Conservation (phyloP, 805 yeast genomes). For the Yarrowia osloensis region DNA sequence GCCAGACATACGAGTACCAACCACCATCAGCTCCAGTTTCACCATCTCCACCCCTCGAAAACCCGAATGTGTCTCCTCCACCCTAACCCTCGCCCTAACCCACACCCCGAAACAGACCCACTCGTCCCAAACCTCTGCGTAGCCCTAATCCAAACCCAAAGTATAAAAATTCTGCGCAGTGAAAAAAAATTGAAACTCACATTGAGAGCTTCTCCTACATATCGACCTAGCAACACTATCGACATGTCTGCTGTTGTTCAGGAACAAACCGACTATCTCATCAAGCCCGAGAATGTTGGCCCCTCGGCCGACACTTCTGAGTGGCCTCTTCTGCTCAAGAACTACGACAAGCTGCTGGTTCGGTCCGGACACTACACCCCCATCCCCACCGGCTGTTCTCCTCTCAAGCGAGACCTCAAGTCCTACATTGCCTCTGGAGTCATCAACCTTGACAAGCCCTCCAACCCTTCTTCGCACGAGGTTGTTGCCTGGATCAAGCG, state of each 20-base stretch:
- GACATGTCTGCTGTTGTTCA: slow-evolving; percentile 45
- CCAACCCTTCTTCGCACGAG: slow-evolving; percentile 98
- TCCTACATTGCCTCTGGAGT: slow-evolving; percentile 92
- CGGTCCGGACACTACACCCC: slow-evolving; percentile 98
- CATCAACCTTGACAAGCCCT: slow-evolving; percentile 95
- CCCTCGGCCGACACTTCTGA: slow-evolving; percentile 85
- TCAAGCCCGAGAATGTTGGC: slow-evolving; percentile 78
- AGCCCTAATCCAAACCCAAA: slow-evolving; percentile 19
- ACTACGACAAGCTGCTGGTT: slow-evolving; percentile 90
- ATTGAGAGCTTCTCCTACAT: slow-evolving; percentile 22
- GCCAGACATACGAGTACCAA: too few species aligned
- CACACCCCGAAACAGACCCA: background rate
- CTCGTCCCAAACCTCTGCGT: background rate
- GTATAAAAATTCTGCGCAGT: slow-evolving; percentile 29
- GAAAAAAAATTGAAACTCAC: slow-evolving; percentile 18
- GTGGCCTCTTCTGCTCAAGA: slow-evolving; percentile 93
- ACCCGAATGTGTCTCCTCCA: too few species aligned
- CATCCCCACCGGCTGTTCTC: slow-evolving; percentile 92
- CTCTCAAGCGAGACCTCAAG: slow-evolving; percentile 89
- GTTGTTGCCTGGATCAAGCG: slow-evolving; percentile 99
- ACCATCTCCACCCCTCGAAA: too few species aligned
- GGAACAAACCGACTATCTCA: slow-evolving; percentile 58
- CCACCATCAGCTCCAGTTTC: too few species aligned
- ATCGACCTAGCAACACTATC: slow-evolving; percentile 33
- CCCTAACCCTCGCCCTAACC: background rate